Evolutionary conservation across 257 asterid species (phyloP).

Genomic region (Pogostemon cablin): DNA sequence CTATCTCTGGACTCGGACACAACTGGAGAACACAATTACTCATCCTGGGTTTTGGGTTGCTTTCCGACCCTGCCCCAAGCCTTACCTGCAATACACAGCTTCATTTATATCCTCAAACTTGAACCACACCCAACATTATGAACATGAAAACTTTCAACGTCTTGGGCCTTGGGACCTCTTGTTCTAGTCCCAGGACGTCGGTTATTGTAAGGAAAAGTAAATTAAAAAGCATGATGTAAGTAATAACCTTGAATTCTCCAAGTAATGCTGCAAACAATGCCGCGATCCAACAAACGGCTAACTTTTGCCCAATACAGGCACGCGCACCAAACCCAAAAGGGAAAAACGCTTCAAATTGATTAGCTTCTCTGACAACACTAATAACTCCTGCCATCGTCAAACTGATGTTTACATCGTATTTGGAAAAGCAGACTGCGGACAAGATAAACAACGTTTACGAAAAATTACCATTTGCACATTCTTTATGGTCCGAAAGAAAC

Average conservation of each 20-base stretch:
- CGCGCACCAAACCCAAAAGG: slow-evolving; percentile 56
- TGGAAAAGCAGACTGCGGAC: not conserved
- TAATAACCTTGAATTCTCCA: slow-evolving; percentile 40
- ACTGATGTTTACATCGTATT: no score
- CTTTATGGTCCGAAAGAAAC: slow-evolving; percentile 37
- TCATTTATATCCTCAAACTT: not conserved
- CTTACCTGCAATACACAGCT: slow-evolving; percentile 36
- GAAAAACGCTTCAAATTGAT: slow-evolving; percentile 38
- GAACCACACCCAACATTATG: not conserved
- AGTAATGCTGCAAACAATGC: slow-evolving; percentile 46
- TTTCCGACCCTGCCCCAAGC: slow-evolving; percentile 40
- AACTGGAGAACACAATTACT: slow-evolving; percentile 36
- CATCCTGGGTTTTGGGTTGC: slow-evolving; percentile 36
- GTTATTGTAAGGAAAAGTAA: not conserved
- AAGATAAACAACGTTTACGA: not conserved
- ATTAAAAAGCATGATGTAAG: not conserved
- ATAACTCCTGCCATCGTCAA: slow-evolving; percentile 24
- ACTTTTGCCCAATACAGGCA: slow-evolving; percentile 48
- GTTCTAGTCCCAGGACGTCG: not conserved
- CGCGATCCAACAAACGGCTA: slow-evolving; percentile 41
- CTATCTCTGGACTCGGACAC: slow-evolving; percentile 41
- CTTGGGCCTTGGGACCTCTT: not conserved
- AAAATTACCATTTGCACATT: slow-evolving; percentile 36
- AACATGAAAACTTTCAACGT: not conserved
- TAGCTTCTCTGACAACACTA: slow-evolving; percentile 30